Conservation (phyloP, 306 rosid species). For the Fragaria vesca region DNA sequence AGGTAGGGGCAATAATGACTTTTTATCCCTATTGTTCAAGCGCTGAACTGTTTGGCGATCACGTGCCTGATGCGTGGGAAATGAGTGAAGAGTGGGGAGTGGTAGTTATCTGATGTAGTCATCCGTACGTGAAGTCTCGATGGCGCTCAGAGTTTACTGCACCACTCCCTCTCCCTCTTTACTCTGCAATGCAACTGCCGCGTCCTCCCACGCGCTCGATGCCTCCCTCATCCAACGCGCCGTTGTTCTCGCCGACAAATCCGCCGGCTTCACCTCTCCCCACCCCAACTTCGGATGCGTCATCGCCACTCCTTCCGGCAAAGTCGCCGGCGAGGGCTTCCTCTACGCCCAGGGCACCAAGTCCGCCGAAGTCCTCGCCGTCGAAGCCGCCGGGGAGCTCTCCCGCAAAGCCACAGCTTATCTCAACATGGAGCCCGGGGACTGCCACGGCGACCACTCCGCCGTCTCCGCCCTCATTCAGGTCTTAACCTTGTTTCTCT, state of each 20-base stretch:
- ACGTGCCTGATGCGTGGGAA: too few species aligned
- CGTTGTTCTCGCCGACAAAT: conserved; percentile 61
- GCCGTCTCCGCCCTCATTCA: conserved; percentile 78
- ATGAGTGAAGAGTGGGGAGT: neutral
- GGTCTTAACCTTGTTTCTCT: conserved; percentile 33
- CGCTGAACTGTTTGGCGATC: too few species aligned
- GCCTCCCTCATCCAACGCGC: conserved; percentile 65
- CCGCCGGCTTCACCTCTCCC: conserved; percentile 82
- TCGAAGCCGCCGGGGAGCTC: conserved; percentile 49
- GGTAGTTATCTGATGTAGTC: neutral
- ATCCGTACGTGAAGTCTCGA: neutral
- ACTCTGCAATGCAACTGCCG: conserved; percentile 32
- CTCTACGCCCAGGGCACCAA: conserved; percentile 88
- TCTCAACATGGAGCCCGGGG: conserved; percentile 90
- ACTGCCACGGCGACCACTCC: conserved; percentile 73
- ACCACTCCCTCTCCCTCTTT: neutral
- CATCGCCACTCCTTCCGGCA: conserved; percentile 51
- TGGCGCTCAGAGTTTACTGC: neutral
- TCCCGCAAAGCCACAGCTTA: conserved; percentile 66
- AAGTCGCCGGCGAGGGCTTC: conserved; percentile 72
- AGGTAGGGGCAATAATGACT: too few species aligned
- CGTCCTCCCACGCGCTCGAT: conserved; percentile 36
- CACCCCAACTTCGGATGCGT: conserved; percentile 94
- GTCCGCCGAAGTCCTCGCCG: conserved; percentile 80
- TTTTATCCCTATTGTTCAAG: too few species aligned